A percentile compares a stretch with the other conserved stretches of the same genome.
phyloP scores from a whole-genome alignment of 495 filamentous ascomycete species.

The Gamarada debralockiae region DNA sequence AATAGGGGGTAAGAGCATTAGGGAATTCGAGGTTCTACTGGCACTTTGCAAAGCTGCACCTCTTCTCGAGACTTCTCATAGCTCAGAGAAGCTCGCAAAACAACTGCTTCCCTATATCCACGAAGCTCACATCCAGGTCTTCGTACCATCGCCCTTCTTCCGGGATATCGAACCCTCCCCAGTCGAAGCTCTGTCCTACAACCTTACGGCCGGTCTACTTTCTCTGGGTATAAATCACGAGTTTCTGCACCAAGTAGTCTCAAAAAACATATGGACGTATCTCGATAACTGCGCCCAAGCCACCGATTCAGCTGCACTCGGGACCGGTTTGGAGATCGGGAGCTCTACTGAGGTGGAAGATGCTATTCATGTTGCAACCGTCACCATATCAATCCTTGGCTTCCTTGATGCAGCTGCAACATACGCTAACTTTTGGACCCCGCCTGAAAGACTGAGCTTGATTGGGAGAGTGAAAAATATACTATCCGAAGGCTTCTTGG shows the following conservation, averaged over 20 bases:
- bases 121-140: constrained; percentile 73
- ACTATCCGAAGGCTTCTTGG: constrained; percentile 77
- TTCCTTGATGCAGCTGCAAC: constrained; percentile 79
- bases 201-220: constrained; percentile 74
- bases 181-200: constrained; percentile 79
- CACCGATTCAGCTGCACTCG: constrained; percentile 27
- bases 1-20: constrained; percentile 45
- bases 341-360: constrained; percentile 49
- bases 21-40: constrained; percentile 85
- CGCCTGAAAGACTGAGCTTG: constrained; percentile 63
- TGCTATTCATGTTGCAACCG: constrained; percentile 62
- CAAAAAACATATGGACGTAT: constrained; percentile 60
- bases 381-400: constrained; percentile 78
- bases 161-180: constrained; percentile 81
- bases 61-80: constrained; percentile 57
- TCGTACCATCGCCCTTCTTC: constrained; percentile 77
- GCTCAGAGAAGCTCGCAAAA: constrained; percentile 65
- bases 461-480: constrained; percentile 65
- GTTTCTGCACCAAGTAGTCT: constrained; percentile 56
- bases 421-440: constrained; percentile 74
- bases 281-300: constrained; percentile 59
- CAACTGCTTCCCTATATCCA: constrained; percentile 80
- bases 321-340: constrained; percentile 33
- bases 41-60: constrained; percentile 86
- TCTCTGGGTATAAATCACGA: constrained; percentile 67